Evolutionary conservation across 1,284 basidiomycete species (phyloP).

Genomic region (Salmacisia buchloeana): DNA sequence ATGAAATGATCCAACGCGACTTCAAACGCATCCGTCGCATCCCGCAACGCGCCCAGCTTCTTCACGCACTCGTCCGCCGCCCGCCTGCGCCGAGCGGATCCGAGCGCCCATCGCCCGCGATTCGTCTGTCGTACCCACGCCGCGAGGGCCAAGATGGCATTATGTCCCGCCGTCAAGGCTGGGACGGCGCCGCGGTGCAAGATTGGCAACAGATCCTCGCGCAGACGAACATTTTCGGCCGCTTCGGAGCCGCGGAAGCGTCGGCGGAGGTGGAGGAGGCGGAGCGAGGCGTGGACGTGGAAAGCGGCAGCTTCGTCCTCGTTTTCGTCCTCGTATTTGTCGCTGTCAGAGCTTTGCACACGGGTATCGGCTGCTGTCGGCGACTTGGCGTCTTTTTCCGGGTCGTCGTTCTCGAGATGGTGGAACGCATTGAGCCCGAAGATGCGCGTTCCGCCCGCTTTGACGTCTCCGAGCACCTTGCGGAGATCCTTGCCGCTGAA

Average conservation of each 20-base stretch:
- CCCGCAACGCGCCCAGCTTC: conserved; percentile 5
- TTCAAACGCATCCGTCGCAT: conserved; percentile 51
- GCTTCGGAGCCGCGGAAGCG: conserved; percentile 51
- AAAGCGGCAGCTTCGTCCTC: conserved; percentile 25
- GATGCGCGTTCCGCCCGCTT: background rate
- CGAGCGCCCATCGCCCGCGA: conserved; percentile 53
- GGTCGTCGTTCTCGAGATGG: conserved; percentile 29
- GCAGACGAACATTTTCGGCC: conserved; percentile 53
- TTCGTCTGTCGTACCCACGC: conserved; percentile 50
- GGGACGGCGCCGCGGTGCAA: conserved; percentile 53
- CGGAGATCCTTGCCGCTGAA: background rate
- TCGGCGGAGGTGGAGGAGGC: conserved; percentile 49
- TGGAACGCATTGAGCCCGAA: conserved; percentile 33
- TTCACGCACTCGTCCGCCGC: background rate
- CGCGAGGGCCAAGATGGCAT: conserved; percentile 51
- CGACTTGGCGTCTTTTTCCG: background rate
- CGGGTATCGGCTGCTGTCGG: conserved; percentile 11
- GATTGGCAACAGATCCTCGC: conserved; percentile 56
- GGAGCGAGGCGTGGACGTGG: conserved; percentile 39
- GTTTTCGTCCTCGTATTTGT: conserved; percentile 36
- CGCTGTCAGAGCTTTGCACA: background rate
- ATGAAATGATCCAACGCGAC: conserved; percentile 16
- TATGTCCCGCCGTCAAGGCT: conserved; percentile 53
- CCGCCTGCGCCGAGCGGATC: background rate
- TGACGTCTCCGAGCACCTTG: background rate